Conservation (phyloP, 371 early-diverging fungal genomes). For the Chytridium lagenaria region DNA sequence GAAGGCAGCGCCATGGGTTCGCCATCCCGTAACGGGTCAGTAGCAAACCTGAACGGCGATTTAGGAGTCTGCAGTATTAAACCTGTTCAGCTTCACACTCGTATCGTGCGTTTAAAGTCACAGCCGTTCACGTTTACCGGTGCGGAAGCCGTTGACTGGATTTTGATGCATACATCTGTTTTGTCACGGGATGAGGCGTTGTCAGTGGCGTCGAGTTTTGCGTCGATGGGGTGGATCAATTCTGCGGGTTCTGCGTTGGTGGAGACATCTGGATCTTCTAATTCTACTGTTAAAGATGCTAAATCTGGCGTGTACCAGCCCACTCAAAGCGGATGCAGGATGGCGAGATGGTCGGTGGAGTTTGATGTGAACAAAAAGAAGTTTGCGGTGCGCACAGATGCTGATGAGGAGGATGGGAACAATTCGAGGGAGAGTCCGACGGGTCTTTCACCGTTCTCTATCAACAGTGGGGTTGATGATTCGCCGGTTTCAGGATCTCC, state of each 20-base stretch:
- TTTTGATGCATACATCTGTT: slow-evolving; percentile 65
- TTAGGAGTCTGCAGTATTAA: slow-evolving; percentile 5
- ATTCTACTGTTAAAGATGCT: slow-evolving; percentile 48
- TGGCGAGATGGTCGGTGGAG: slow-evolving; percentile 59
- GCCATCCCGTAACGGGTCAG: slow-evolving; percentile 20
- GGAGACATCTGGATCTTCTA: not conserved
- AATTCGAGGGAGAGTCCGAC: not conserved
- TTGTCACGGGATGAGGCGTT: slow-evolving; percentile 70
- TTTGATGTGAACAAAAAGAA: slow-evolving; percentile 5
- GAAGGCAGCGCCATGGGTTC: not conserved
- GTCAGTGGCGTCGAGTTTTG: slow-evolving; percentile 59
- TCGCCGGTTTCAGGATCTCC: not conserved
- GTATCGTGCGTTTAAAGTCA: slow-evolving; percentile 26
- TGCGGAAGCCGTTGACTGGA: slow-evolving; percentile 57
- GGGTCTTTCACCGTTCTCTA: not conserved
- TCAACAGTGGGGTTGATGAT: not conserved
- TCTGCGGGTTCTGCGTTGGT: not conserved
- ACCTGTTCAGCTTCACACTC: slow-evolving; percentile 34
- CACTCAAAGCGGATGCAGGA: slow-evolving; percentile 56
- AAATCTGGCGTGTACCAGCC: slow-evolving; percentile 63
- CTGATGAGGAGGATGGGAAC: not conserved
- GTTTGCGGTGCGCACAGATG: not conserved
- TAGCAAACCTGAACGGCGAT: not conserved
- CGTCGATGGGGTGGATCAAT: slow-evolving; percentile 60
- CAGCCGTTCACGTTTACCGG: slow-evolving; percentile 41